These are phyloP conservation scores for Ocimum tenuiflorum DNA, from an alignment of 257 asterid genomes.

Conservation along the genomic window DNA sequence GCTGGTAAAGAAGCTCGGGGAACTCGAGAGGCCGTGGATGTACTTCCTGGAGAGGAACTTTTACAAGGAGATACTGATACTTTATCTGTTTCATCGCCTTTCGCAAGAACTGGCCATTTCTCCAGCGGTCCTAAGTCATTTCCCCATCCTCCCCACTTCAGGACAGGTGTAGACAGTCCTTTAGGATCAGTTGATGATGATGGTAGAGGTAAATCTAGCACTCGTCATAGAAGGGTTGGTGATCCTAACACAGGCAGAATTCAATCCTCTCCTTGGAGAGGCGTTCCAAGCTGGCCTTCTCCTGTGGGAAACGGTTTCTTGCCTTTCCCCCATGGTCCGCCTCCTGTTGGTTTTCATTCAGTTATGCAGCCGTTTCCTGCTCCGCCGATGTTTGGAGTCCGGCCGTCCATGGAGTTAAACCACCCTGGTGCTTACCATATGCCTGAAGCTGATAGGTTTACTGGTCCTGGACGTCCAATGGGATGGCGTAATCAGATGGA, in stretches of 20 bases:
- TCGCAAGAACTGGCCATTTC: slow-evolving; percentile 46
- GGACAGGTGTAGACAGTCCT: slow-evolving; percentile 64
- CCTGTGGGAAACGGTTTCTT: slow-evolving; percentile 86
- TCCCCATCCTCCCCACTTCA: slow-evolving; percentile 59
- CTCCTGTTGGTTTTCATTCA: slow-evolving; percentile 65
- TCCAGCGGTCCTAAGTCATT: slow-evolving; percentile 55
- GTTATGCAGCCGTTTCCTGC: slow-evolving; percentile 81
- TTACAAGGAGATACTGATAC: slow-evolving; percentile 60
- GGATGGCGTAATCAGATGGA: slow-evolving; percentile 76
- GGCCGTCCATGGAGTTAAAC: slow-evolving; percentile 82
- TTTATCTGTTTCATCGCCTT: slow-evolving; percentile 71
- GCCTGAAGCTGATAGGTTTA: slow-evolving; percentile 66
- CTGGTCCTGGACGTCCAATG: slow-evolving; percentile 74
- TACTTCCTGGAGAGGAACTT: slow-evolving; percentile 54
- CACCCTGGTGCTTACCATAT: slow-evolving; percentile 72
- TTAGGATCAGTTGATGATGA: slow-evolving; percentile 60
- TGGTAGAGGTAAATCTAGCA: slow-evolving; percentile 56
- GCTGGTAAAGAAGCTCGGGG: slow-evolving; percentile 60
- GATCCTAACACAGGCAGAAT: slow-evolving; percentile 76
- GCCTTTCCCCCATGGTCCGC: slow-evolving; percentile 84
- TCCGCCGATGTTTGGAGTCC: slow-evolving; percentile 66
- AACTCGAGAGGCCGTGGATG: slow-evolving; percentile 48
- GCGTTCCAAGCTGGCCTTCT: slow-evolving; percentile 85
- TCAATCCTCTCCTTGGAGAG: slow-evolving; percentile 86
- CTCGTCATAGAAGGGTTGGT: slow-evolving; percentile 63